phyloP scores from a whole-genome alignment of 805 yeast genomes.

The Komagataella pseudopastoris region DNA sequence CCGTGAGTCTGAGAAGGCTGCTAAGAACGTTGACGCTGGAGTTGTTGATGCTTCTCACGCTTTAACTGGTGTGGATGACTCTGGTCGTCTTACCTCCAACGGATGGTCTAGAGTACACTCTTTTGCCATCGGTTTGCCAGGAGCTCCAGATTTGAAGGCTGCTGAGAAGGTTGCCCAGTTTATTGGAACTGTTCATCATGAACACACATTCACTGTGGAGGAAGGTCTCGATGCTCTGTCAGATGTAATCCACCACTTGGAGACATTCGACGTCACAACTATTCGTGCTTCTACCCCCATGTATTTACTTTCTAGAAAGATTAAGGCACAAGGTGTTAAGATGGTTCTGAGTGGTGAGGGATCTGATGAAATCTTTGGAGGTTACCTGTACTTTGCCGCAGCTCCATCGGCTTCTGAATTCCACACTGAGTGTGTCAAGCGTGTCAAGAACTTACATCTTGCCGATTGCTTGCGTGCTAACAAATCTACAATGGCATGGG shows the following conservation, averaged over 20 bases:
- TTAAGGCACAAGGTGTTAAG: constrained; percentile 98
- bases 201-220: constrained; percentile 91
- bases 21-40: constrained; percentile 27
- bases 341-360: constrained; percentile 99
- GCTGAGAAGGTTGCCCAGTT: constrained; percentile 94
- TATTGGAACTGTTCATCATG: constrained; percentile 95
- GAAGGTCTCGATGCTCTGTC: constrained; percentile 94
- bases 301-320: constrained; percentile 91
- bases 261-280: constrained; percentile 97
- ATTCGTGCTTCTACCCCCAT: constrained; percentile 98
- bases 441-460: constrained; percentile 94
- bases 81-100: constrained; percentile 68
- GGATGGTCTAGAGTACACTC: constrained; percentile 81
- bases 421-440: constrained; percentile 89
- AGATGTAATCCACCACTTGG: constrained; percentile 92
- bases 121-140: constrained; percentile 93
- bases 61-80: constrained; percentile 85
- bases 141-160: constrained; percentile 95
- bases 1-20: constrained; percentile 80
- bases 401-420: constrained; percentile 91
- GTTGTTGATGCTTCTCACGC: constrained; percentile 53
- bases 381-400: constrained; percentile 91
- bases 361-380: constrained; percentile 97
- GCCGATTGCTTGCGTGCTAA: constrained; percentile 98
- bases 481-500: constrained; percentile 99